Conservation (phyloP, 2,329 filamentous ascomycete genomes). For the Tolypocladium tropicale region DNA sequence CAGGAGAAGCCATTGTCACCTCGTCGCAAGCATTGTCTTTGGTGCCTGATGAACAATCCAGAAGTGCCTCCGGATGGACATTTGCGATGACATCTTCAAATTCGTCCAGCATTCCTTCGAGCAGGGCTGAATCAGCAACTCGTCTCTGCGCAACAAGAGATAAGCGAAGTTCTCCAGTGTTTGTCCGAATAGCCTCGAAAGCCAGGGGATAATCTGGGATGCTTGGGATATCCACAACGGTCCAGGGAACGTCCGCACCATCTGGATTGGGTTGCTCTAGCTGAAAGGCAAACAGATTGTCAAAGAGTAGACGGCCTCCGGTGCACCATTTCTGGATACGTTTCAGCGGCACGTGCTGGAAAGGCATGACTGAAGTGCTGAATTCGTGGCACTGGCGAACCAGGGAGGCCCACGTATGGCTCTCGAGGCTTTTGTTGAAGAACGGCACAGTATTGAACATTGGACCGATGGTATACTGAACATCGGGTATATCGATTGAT, state of each 20-base stretch:
- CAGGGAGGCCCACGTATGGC: constrained; percentile 48
- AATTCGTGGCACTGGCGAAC: constrained; percentile 59
- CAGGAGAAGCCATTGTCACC: neutral
- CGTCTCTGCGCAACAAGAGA: constrained; percentile 48
- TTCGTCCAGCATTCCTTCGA: constrained; percentile 27
- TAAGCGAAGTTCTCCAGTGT: constrained; percentile 37
- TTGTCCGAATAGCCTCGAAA: constrained; percentile 55
- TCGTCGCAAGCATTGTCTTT: neutral
- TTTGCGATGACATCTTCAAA: constrained; percentile 18
- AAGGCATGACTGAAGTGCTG: constrained; percentile 56
- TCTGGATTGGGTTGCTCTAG: constrained; percentile 24
- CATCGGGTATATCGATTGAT: constrained; percentile 54
- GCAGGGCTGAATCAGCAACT: constrained; percentile 17
- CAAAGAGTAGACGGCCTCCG: constrained; percentile 54
- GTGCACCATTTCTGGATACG: constrained; percentile 73
- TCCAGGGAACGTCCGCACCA: constrained; percentile 40
- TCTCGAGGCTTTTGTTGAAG: constrained; percentile 32
- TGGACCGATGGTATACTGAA: constrained; percentile 64
- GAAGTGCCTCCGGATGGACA: constrained; percentile 4
- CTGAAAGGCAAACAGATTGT: constrained; percentile 77
- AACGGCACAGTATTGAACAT: constrained; percentile 87
- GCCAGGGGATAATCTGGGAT: constrained; percentile 65
- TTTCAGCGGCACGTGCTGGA: constrained; percentile 63
- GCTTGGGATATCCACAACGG: constrained; percentile 32
- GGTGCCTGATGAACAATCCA: neutral